These are phyloP conservation scores for Amanita brunnescens DNA, from an alignment of 768 basidiomycete genomes.

Conservation along the genomic window DNA sequence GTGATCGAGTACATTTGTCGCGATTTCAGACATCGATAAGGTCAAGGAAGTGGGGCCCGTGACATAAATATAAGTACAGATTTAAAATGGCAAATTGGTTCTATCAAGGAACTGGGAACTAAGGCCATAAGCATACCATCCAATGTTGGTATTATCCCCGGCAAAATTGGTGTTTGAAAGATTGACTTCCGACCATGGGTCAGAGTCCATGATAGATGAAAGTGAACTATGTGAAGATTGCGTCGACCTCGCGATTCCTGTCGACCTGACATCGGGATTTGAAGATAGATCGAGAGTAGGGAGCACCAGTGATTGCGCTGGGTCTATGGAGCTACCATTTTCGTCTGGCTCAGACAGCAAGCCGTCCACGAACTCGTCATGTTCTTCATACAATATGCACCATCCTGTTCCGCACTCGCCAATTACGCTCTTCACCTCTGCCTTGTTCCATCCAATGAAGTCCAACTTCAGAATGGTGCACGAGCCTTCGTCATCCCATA, in stretches of 20 bases:
- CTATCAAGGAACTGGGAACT: slow-evolving; percentile 5
- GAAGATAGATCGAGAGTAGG: slow-evolving; percentile 41
- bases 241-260: neutral
- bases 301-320: slow-evolving; percentile 62
- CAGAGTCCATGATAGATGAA: neutral
- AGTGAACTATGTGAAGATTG: neutral
- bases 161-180: neutral
- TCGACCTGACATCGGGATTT: neutral
- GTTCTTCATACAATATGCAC: slow-evolving; percentile 62
- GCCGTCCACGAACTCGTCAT: slow-evolving; percentile 19
- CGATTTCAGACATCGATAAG: slow-evolving; percentile 6
- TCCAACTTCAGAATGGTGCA: slow-evolving; percentile 61
- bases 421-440: slow-evolving; percentile 54
- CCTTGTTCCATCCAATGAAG: slow-evolving; percentile 66
- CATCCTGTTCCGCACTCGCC: slow-evolving; percentile 68
- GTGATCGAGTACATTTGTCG: slow-evolving; percentile 46
- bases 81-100: neutral
- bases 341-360: slow-evolving; percentile 17
- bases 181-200: neutral
- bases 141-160: neutral
- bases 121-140: neutral
- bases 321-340: slow-evolving; percentile 35
- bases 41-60: neutral
- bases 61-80: neutral
- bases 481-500: slow-evolving; percentile 32